Evolutionary conservation across 108 stramenopile genomes (phyloP).

Genomic region (Fragilariopsis cylindrus): DNA sequence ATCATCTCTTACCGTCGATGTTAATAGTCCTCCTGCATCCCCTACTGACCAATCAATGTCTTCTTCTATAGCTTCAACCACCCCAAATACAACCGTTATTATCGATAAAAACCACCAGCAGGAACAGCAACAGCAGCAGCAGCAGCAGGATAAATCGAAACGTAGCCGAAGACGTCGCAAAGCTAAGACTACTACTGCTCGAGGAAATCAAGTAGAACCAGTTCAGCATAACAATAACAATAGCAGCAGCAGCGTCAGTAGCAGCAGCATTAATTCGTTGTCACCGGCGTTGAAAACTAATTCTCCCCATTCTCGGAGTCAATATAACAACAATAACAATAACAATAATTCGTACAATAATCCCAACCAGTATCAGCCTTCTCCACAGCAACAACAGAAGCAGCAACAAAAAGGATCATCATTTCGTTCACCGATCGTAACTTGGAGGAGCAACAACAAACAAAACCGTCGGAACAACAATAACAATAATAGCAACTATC

Average conservation of each 20-base stretch:
- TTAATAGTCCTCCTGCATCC: slow-evolving; percentile 4
- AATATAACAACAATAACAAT: background rate
- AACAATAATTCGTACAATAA: slow-evolving; percentile 5
- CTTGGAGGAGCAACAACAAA: background rate
- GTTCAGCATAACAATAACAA: background rate
- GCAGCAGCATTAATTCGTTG: too few species aligned
- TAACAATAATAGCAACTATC: background rate
- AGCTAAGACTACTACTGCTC: background rate
- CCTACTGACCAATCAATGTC: too few species aligned
- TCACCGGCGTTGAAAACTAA: too few species aligned
- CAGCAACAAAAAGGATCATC: slow-evolving; percentile 6
- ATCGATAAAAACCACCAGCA: background rate
- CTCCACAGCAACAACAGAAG: background rate
- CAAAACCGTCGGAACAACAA: background rate
- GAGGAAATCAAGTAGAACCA: slow-evolving; percentile 7
- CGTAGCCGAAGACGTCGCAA: slow-evolving; percentile 10
- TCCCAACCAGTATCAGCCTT: background rate
- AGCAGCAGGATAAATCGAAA: slow-evolving; percentile 1
- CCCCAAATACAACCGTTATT: too few species aligned
- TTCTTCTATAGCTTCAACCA: too few species aligned
- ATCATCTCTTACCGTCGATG: background rate
- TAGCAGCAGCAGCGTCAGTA: too few species aligned
- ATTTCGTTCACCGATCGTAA: slow-evolving; percentile 9
- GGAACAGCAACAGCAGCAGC: background rate
- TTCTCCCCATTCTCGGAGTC: background rate